These are phyloP conservation scores for Diaporthe velutina DNA, from an alignment of 2,329 filamentous ascomycete species.

Conservation along the genomic window DNA sequence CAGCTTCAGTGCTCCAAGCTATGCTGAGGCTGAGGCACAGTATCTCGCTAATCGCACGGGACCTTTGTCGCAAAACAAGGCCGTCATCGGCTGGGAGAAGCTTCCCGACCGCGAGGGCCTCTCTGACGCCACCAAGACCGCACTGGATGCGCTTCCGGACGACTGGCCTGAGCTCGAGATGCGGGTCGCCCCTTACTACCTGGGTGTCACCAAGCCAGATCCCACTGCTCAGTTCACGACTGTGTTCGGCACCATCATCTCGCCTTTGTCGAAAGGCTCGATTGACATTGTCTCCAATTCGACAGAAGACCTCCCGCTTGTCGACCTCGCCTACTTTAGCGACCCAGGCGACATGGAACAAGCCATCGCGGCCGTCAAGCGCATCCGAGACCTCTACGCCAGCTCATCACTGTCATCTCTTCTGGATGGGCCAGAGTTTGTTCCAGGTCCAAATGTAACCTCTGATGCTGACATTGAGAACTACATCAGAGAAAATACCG, in stretches of 20 bases:
- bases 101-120: conserved; percentile 28
- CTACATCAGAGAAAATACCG: conserved; percentile 44
- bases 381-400: conserved; percentile 41
- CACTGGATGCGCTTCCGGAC: conserved; percentile 31
- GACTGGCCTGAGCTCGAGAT: conserved; percentile 38
- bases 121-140: conserved; percentile 20
- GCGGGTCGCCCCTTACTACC: conserved; percentile 28
- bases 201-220: conserved; percentile 32
- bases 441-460: conserved; percentile 49
- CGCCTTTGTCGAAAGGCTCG: conserved; percentile 49
- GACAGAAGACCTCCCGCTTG: conserved; percentile 50
- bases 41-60: conserved; percentile 25
- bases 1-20: conserved; percentile 28
- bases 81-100: conserved; percentile 34
- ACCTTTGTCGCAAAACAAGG: conserved; percentile 3
- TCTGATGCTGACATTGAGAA: conserved; percentile 44
- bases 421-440: conserved; percentile 49
- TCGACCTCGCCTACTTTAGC: conserved; percentile 54
- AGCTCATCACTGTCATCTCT: conserved; percentile 20
- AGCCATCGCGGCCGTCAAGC: conserved; percentile 43
- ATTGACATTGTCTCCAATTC: conserved; percentile 49
- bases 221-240: not conserved
- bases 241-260: conserved; percentile 38
- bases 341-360: conserved; percentile 31
- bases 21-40: not conserved